A percentile compares a stretch with the other conserved stretches of the same genome.
These are phyloP conservation scores for Parathielavia hyrcaniae DNA, from an alignment of 495 filamentous ascomycete genomes.

Conservation along the genomic window DNA sequence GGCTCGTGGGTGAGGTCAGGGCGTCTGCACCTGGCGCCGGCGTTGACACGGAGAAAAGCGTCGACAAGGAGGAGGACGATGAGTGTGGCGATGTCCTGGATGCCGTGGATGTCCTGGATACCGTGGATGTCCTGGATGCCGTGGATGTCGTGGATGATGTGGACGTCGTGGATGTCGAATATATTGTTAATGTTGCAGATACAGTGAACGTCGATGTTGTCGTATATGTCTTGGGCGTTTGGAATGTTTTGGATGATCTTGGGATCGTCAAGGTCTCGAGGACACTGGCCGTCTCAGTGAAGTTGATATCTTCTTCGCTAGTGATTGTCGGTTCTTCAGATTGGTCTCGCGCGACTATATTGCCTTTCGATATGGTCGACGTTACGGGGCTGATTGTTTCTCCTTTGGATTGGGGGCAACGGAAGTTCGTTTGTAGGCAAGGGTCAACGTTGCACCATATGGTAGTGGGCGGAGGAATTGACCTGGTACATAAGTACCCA, in stretches of 20 bases:
- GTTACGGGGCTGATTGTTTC: too few species aligned
- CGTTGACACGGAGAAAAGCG: not conserved
- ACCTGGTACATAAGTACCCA: slow-evolving; percentile 21
- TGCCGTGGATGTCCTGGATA: not conserved
- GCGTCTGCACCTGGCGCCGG: not conserved
- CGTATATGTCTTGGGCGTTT: not conserved
- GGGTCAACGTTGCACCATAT: slow-evolving; percentile 27
- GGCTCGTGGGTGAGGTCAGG: slow-evolving; percentile 7
- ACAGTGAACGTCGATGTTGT: not conserved
- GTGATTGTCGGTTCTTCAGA: too few species aligned
- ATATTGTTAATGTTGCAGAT: not conserved
- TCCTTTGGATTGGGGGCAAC: slow-evolving; percentile 21
- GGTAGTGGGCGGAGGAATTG: slow-evolving; percentile 3
- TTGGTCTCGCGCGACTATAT: too few species aligned
- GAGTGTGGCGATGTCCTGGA: not conserved
- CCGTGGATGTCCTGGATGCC: not conserved
- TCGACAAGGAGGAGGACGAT: not conserved
- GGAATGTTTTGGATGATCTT: not conserved
- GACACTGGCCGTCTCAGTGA: too few species aligned
- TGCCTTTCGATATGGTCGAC: too few species aligned
- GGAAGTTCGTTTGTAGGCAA: slow-evolving; percentile 18
- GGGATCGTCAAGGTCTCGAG: not conserved
- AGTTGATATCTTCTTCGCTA: too few species aligned
- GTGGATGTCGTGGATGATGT: not conserved
- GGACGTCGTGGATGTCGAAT: not conserved